phyloP scores from a whole-genome alignment of 2,329 filamentous ascomycete species.

The Botrytis byssoidea region DNA sequence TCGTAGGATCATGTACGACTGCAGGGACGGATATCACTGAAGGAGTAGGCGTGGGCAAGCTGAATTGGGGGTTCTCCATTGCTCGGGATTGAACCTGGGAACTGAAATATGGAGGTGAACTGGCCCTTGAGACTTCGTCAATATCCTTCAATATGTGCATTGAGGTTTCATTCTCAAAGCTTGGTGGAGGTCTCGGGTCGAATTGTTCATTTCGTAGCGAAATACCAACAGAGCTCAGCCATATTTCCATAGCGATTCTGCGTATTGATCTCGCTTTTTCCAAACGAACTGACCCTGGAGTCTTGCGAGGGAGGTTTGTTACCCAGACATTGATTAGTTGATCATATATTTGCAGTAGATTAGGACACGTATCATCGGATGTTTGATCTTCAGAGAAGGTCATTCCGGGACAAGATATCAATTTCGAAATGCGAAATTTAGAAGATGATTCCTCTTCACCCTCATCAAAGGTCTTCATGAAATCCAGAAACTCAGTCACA shows the following conservation, averaged over 20 bases:
- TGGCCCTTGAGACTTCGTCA: conserved; percentile 24
- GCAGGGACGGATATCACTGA: conserved; percentile 31
- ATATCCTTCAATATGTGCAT: conserved; percentile 20
- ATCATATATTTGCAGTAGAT: conserved; percentile 36
- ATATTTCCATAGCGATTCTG: conserved; percentile 36
- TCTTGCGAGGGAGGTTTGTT: conserved; percentile 31
- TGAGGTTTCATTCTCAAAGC: conserved; percentile 10
- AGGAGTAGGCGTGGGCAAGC: conserved; percentile 32
- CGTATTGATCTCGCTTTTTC: conserved; percentile 36
- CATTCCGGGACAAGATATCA: conserved; percentile 26
- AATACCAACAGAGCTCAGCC: conserved; percentile 35
- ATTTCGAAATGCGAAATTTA: conserved; percentile 28
- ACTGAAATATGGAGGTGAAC: conserved; percentile 27
- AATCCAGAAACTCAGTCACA: conserved; percentile 30
- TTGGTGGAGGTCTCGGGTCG: conserved; percentile 1
- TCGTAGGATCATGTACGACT: conserved; percentile 36
- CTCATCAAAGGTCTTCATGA: conserved; percentile 23
- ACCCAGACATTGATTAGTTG: conserved; percentile 37
- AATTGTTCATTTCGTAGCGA: conserved; percentile 29
- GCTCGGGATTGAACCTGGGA: conserved; percentile 26
- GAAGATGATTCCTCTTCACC: conserved; percentile 22
- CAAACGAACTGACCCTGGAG: conserved; percentile 32
- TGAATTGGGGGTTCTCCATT: conserved; percentile 21
- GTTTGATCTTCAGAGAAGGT: conserved; percentile 11
- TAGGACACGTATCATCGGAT: conserved; percentile 9